These are phyloP conservation scores for Hygrocybe coccinea DNA, from an alignment of 768 basidiomycete genomes.

Conservation along the genomic window DNA sequence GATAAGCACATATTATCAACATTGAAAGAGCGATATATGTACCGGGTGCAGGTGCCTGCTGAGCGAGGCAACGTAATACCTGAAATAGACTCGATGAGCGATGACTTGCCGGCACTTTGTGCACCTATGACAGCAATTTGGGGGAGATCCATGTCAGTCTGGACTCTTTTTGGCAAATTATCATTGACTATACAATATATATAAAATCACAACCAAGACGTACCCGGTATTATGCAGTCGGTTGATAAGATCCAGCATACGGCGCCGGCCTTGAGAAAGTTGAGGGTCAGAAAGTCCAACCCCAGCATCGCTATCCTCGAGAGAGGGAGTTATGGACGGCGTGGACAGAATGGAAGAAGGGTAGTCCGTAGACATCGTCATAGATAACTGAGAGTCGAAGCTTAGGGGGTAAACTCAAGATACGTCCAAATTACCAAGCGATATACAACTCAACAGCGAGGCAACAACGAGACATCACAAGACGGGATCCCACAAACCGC, in stretches of 20 bases:
- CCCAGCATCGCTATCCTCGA: conserved; percentile 13
- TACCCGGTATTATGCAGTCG: conserved; percentile 61
- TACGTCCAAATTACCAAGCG: too few species aligned
- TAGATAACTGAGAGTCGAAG: too few species aligned
- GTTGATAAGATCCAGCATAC: conserved; percentile 57
- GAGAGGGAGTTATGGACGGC: background rate
- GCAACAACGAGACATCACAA: too few species aligned
- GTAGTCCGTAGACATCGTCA: too few species aligned
- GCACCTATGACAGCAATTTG: conserved; percentile 69
- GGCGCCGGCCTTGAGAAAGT: conserved; percentile 38
- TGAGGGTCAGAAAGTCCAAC: conserved; percentile 52
- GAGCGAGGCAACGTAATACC: conserved; percentile 67
- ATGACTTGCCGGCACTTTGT: conserved; percentile 74
- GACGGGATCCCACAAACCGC: too few species aligned
- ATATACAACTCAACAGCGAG: too few species aligned
- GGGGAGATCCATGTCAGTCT: conserved; percentile 67
- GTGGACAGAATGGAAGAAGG: background rate
- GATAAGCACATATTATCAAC: background rate
- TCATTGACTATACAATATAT: background rate
- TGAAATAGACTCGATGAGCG: conserved; percentile 72
- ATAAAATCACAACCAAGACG: background rate
- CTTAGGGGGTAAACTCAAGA: too few species aligned
- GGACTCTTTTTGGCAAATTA: conserved; percentile 40
- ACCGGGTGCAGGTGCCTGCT: conserved; percentile 73
- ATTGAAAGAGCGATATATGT: background rate